phyloP scores from a whole-genome alignment of 1,284 basidiomycete genomes.

The Malassezia dermatis region DNA sequence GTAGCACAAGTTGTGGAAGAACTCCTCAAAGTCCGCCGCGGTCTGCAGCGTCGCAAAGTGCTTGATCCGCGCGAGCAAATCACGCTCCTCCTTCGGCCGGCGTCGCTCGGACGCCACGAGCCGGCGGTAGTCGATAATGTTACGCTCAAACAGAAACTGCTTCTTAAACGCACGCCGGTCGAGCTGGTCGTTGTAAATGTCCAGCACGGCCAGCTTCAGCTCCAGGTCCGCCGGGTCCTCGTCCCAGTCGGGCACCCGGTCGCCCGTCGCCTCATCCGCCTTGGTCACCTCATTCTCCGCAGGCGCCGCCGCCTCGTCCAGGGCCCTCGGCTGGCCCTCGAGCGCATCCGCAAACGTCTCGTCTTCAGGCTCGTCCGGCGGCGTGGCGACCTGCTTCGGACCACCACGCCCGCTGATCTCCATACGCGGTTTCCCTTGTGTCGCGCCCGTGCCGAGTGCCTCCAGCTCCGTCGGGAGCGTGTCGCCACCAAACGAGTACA shows the following conservation, averaged over 20 bases:
- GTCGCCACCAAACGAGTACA: constrained; percentile 72
- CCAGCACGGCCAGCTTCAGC: constrained; percentile 78
- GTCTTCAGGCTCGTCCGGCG: constrained; percentile 11
- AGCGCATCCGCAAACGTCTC: constrained; percentile 16
- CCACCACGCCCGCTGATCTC: constrained; percentile 58
- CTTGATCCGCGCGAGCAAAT: constrained; percentile 75
- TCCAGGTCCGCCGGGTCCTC: constrained; percentile 69
- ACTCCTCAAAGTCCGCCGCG: constrained; percentile 77
- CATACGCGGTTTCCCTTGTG: constrained; percentile 34
- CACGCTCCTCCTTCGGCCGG: constrained; percentile 77
- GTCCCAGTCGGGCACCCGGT: constrained; percentile 53
- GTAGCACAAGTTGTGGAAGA: constrained; percentile 70
- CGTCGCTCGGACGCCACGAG: constrained; percentile 84
- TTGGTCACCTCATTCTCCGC: constrained; percentile 17
- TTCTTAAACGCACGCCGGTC: constrained; percentile 78
- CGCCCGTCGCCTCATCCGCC: constrained; percentile 34
- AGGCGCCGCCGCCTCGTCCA: constrained; percentile 14
- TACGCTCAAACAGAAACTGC: constrained; percentile 83
- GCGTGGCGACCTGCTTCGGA: constrained; percentile 30
- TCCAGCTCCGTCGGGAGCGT: constrained; percentile 38
- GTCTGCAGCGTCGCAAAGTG: constrained; percentile 88
- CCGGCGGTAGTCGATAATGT: constrained; percentile 73
- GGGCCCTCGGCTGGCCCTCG: constrained; percentile 1
- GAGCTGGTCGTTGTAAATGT: constrained; percentile 86
- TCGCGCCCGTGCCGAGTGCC: constrained; percentile 31